phyloP scores from a whole-genome alignment of 2,329 filamentous ascomycete species.

The Ophiostoma tasmaniense region DNA sequence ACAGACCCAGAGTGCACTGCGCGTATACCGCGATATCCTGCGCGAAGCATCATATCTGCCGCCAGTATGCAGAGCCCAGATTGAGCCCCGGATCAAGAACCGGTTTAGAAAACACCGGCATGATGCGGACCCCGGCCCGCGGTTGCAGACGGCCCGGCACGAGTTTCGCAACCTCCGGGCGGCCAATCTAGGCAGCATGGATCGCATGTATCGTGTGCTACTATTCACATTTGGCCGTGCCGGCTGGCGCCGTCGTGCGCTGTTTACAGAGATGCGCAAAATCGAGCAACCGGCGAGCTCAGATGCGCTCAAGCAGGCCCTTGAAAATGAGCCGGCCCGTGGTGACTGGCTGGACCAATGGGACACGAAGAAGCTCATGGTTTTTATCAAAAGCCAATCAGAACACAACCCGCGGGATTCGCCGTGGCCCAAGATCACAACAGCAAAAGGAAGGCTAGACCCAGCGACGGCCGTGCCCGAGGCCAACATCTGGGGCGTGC shows the following conservation, averaged over 20 bases:
- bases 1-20: conserved; percentile 27
- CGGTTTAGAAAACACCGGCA: conserved; percentile 38
- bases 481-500: conserved; percentile 43
- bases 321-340: neutral
- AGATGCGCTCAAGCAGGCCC: conserved; percentile 30
- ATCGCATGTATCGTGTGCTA: conserved; percentile 41
- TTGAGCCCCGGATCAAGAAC: conserved; percentile 35
- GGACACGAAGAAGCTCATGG: conserved; percentile 38
- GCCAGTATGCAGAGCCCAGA: conserved; percentile 37
- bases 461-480: conserved; percentile 33
- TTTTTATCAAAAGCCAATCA: conserved; percentile 36
- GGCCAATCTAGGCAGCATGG: conserved; percentile 43
- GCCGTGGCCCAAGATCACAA: conserved; percentile 25
- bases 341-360: conserved; percentile 41
- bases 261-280: conserved; percentile 33
- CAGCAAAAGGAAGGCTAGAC: conserved; percentile 27
- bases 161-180: conserved; percentile 42
- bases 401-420: conserved; percentile 24
- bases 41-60: conserved; percentile 55
- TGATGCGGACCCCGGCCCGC: conserved; percentile 22
- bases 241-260: conserved; percentile 42
- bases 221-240: conserved; percentile 43
- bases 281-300: conserved; percentile 33
- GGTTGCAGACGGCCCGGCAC: conserved; percentile 35
- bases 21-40: conserved; percentile 51